Conservation (phyloP, 2,329 filamentous ascomycete genomes). For the Apiospora marii region DNA sequence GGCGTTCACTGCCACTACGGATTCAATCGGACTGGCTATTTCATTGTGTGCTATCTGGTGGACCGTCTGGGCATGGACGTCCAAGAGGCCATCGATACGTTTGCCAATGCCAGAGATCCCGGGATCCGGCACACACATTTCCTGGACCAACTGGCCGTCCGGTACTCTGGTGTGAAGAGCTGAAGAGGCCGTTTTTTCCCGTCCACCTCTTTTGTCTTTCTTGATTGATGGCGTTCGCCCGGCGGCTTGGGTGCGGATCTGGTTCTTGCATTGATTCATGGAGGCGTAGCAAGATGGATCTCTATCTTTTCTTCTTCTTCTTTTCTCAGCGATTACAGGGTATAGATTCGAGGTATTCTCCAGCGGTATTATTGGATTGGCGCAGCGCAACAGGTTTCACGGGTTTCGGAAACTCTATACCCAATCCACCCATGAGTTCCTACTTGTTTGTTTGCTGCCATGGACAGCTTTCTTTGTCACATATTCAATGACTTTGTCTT, state of each 20-base stretch:
- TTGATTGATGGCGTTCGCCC: conserved; percentile 1
- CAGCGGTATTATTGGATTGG: background rate
- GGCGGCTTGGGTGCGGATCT: background rate
- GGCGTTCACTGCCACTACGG: conserved; percentile 96
- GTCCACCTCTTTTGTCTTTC: background rate
- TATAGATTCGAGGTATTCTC: conserved; percentile 17
- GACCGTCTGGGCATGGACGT: conserved; percentile 77
- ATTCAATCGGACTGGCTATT: conserved; percentile 92
- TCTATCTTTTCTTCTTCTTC: background rate
- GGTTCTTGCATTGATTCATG: background rate
- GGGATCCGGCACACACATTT: conserved; percentile 93
- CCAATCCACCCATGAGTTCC: background rate
- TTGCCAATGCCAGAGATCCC: conserved; percentile 75
- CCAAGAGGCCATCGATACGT: conserved; percentile 80
- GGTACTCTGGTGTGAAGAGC: conserved; percentile 63
- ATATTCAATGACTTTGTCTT: background rate
- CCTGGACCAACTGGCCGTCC: conserved; percentile 80
- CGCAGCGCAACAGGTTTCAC: conserved; percentile 18
- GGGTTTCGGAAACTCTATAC: conserved; percentile 17
- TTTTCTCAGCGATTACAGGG: conserved; percentile 3
- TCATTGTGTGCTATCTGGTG: conserved; percentile 90
- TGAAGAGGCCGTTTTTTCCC: background rate
- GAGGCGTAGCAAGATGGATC: background rate
- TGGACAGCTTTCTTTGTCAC: background rate
- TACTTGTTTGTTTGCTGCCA: background rate